These are phyloP conservation scores for Sanghuangporus baumii DNA, from an alignment of 1,284 basidiomycete species.

Conservation along the genomic window DNA sequence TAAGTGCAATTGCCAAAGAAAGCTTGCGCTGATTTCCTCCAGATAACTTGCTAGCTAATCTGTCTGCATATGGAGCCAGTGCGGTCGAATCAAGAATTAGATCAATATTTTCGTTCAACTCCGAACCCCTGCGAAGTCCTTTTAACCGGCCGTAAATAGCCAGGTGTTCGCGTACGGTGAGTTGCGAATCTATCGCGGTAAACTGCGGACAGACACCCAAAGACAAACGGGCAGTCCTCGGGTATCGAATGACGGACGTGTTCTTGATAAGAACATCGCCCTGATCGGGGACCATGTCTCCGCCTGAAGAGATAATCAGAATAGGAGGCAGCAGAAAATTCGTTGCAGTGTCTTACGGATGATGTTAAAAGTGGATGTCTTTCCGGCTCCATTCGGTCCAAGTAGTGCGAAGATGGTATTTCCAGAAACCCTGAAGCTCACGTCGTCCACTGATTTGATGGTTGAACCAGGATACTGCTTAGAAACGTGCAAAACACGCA, in stretches of 20 bases:
- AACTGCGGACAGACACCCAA: slow-evolving; percentile 81
- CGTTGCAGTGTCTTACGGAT: slow-evolving; percentile 45
- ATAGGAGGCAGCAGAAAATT: background rate
- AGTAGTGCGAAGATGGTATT: slow-evolving; percentile 69
- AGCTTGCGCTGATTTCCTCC: slow-evolving; percentile 81
- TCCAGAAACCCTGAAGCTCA: slow-evolving; percentile 60
- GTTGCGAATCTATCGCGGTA: slow-evolving; percentile 72
- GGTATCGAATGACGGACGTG: slow-evolving; percentile 54
- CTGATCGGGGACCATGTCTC: slow-evolving; percentile 52
- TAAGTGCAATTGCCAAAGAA: slow-evolving; percentile 71
- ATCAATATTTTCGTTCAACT: slow-evolving; percentile 50
- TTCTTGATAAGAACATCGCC: slow-evolving; percentile 66
- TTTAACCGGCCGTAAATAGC: slow-evolving; percentile 62
- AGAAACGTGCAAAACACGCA: slow-evolving; percentile 62
- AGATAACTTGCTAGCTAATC: slow-evolving; percentile 66
- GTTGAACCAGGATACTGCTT: slow-evolving; percentile 48
- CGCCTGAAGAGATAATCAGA: slow-evolving; percentile 33
- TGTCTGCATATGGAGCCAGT: slow-evolving; percentile 56
- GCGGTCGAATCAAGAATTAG: slow-evolving; percentile 56
- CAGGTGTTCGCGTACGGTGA: slow-evolving; percentile 75
- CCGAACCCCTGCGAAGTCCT: slow-evolving; percentile 47
- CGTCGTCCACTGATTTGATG: slow-evolving; percentile 65
- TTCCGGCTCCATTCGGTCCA: slow-evolving; percentile 79
- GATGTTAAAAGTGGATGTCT: slow-evolving; percentile 75
- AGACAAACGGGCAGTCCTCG: slow-evolving; percentile 54